Evolutionary conservation across 345 rosid genomes (phyloP).

Genomic region (Geranium rotundifolium): DNA sequence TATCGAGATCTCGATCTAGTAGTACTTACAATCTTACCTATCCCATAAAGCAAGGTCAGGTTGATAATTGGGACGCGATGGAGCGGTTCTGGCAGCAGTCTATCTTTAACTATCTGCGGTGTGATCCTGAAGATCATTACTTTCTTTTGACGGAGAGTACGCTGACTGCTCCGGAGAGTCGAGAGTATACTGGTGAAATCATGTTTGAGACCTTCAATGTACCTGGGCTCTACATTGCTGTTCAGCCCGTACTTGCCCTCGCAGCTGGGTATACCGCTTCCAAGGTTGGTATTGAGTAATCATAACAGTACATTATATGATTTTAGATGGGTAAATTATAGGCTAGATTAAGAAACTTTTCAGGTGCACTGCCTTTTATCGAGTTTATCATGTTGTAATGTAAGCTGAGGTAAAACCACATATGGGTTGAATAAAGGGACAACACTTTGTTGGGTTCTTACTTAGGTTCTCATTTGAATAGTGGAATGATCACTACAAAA

Average conservation of each 20-base stretch:
- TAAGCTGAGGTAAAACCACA: neutral
- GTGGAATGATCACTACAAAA: neutral
- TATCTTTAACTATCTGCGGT: conserved; percentile 77
- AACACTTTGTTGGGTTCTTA: no score
- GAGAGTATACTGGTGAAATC: conserved; percentile 92
- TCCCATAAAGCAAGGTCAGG: conserved; percentile 85
- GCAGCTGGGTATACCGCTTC: conserved; percentile 97
- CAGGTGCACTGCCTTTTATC: neutral
- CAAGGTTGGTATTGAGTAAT: conserved; percentile 39
- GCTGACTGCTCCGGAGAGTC: conserved; percentile 88
- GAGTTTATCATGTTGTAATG: neutral
- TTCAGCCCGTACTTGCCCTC: conserved; percentile 92
- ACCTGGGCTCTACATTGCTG: conserved; percentile 94
- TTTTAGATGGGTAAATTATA: neutral
- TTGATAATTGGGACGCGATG: conserved; percentile 96
- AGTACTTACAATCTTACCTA: conserved; percentile 63
- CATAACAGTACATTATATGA: no score
- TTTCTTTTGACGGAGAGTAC: conserved; percentile 94
- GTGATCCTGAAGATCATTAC: conserved; percentile 98
- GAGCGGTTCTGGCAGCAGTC: conserved; percentile 98
- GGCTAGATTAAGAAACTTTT: neutral
- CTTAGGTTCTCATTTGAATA: no score
- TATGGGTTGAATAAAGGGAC: neutral
- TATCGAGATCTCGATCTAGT: conserved; percentile 61
- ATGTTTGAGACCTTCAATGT: conserved; percentile 94